phyloP scores from a whole-genome alignment of 257 asterid species.

The Gentiana straminea region DNA sequence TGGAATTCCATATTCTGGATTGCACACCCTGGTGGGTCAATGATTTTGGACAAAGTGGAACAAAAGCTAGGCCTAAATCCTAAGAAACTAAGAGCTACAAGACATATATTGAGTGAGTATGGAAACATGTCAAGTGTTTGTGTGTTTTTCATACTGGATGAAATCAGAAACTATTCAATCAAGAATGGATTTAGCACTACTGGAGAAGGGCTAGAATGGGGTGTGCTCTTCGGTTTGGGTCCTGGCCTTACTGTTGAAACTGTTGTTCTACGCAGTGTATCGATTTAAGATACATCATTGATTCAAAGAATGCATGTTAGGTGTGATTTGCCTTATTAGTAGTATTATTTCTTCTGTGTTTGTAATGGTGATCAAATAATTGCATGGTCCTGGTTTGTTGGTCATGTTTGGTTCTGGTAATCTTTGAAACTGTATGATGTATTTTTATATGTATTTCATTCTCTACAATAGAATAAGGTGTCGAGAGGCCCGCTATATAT shows the following conservation, averaged over 20 bases:
- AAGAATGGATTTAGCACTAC: conserved; percentile 44
- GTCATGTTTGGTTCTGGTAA: too few relatives aligned
- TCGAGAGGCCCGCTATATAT: too few relatives aligned
- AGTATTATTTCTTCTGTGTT: too few relatives aligned
- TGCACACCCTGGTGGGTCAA: conserved; percentile 73
- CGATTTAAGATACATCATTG: too few relatives aligned
- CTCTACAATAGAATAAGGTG: too few relatives aligned
- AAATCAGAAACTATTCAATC: conserved; percentile 52
- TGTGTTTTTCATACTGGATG: conserved; percentile 55
- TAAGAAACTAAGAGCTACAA: conserved; percentile 32
- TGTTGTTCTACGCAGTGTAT: conserved; percentile 18
- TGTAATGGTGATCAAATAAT: too few relatives aligned
- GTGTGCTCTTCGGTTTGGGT: conserved; percentile 64
- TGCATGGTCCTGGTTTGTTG: too few relatives aligned
- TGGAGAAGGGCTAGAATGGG: conserved; percentile 73
- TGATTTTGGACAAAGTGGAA: conserved; percentile 55
- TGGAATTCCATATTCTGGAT: conserved; percentile 67
- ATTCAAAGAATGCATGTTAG: too few relatives aligned
- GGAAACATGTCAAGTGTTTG: conserved; percentile 68
- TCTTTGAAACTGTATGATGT: too few relatives aligned
- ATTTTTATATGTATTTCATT: too few relatives aligned
- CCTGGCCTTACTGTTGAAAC: conserved; percentile 76
- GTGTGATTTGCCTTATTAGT: too few relatives aligned
- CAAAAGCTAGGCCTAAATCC: conserved; percentile 33
- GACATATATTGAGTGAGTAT: conserved; percentile 49